These are phyloP conservation scores for Alternaria novae-zelandiae DNA, from an alignment of 2,329 filamentous ascomycete species.

Conservation along the genomic window DNA sequence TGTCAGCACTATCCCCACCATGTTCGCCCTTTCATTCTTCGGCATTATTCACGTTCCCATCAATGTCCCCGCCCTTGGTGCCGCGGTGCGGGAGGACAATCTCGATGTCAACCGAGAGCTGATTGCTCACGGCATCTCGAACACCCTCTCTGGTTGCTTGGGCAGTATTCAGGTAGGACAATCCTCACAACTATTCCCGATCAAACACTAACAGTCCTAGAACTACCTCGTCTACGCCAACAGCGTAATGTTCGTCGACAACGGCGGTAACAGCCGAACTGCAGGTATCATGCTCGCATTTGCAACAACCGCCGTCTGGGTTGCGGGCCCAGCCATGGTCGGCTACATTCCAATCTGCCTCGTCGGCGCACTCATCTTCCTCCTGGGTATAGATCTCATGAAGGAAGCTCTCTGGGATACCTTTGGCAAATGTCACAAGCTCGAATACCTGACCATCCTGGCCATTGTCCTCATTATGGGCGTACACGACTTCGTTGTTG, in stretches of 20 bases:
- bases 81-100: constrained; percentile 91
- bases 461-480: constrained; percentile 96
- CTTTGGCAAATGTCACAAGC: constrained; percentile 81
- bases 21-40: constrained; percentile 97
- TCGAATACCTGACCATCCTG: constrained; percentile 89
- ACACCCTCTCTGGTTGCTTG: constrained; percentile 82
- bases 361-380: constrained; percentile 92
- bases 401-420: constrained; percentile 88
- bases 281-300: constrained; percentile 85
- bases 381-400: constrained; percentile 90
- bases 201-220: constrained; percentile 49
- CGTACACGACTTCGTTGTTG: constrained; percentile 92
- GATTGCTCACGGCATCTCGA: constrained; percentile 90
- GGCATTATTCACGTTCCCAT: constrained; percentile 97
- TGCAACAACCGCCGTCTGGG: constrained; percentile 80
- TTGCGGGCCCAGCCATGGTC: constrained; percentile 85
- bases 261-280: constrained; percentile 84
- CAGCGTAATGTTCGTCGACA: constrained; percentile 94
- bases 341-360: constrained; percentile 97
- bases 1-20: constrained; percentile 84
- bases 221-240: constrained; percentile 99
- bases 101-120: constrained; percentile 89
- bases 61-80: constrained; percentile 91
- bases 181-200: accelerated
- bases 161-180: constrained; percentile 76